These are phyloP conservation scores for Mediolabrus comicus DNA, from an alignment of 108 stramenopile genomes.

Conservation along the genomic window DNA sequence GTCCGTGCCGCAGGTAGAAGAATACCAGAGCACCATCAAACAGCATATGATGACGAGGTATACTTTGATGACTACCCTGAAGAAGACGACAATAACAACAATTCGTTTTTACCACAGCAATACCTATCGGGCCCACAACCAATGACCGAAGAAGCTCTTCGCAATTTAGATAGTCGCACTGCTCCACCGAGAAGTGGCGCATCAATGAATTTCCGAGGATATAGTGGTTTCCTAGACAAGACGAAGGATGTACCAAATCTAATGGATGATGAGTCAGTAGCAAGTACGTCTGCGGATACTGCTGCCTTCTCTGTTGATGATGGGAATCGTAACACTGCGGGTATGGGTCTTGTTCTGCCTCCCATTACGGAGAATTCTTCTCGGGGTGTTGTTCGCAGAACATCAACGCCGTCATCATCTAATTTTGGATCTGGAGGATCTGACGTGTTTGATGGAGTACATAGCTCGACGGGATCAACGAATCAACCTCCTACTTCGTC, in stretches of 20 bases:
- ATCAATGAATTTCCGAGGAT: slow-evolving; percentile 41
- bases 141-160: slow-evolving; percentile 34
- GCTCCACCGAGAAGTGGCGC: slow-evolving; percentile 32
- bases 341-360: slow-evolving; percentile 17
- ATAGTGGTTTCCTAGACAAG: slow-evolving; percentile 72
- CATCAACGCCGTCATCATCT: not conserved
- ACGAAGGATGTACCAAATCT: slow-evolving; percentile 80
- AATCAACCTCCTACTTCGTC: slow-evolving; percentile 41
- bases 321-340: not conserved
- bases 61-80: slow-evolving; percentile 20
- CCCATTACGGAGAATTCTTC: slow-evolving; percentile 2
- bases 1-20: slow-evolving; percentile 33
- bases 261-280: slow-evolving; percentile 79
- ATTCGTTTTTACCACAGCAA: slow-evolving; percentile 8
- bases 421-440: not conserved
- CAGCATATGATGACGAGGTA: slow-evolving; percentile 23
- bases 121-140: slow-evolving; percentile 13
- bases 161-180: slow-evolving; percentile 31
- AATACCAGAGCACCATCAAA: not conserved
- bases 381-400: not conserved
- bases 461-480: slow-evolving; percentile 33
- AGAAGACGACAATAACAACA: not conserved
- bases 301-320: slow-evolving; percentile 11
- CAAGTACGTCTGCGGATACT: slow-evolving; percentile 48
- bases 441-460: slow-evolving; percentile 52